Conservation (phyloP, 495 filamentous ascomycete genomes). For the Beverwykella pulmonaria region DNA sequence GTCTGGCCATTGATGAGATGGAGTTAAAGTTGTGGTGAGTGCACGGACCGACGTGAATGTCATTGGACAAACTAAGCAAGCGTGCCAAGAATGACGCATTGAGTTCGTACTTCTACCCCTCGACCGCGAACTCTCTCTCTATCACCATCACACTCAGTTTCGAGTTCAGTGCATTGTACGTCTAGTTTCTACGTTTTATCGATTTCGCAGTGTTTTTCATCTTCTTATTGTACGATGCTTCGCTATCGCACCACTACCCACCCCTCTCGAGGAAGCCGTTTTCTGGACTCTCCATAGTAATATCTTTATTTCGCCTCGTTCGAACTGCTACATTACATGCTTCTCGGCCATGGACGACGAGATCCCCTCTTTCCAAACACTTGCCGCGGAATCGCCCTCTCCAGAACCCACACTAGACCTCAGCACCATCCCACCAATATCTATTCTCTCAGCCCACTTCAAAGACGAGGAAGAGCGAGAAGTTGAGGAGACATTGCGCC, state of each 20-base stretch:
- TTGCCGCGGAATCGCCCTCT: conserved; percentile 4
- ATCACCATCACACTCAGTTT: background rate
- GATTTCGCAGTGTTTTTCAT: background rate
- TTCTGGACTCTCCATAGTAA: conserved; percentile 24
- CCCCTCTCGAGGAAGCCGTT: conserved; percentile 12
- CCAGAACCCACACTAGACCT: conserved; percentile 35
- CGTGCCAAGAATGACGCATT: conserved; percentile 8
- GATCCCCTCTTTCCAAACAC: conserved; percentile 27
- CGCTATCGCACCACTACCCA: background rate
- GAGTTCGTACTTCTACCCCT: background rate
- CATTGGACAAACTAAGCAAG: conserved; percentile 13
- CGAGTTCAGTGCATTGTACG: background rate
- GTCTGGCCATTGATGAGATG: too few species aligned
- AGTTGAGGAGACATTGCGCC: conserved; percentile 64
- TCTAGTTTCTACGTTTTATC: background rate
- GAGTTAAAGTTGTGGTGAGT: too few species aligned
- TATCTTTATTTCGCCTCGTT: conserved; percentile 28
- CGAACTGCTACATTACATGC: conserved; percentile 14
- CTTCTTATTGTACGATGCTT: conserved; percentile 15
- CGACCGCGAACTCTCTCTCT: background rate
- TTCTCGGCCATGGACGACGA: conserved; percentile 19
- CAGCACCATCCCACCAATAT: conserved; percentile 66
- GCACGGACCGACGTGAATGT: background rate
- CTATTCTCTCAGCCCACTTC: conserved; percentile 73
- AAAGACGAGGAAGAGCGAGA: conserved; percentile 60